Conservation (phyloP, 78 protist genomes). For the Protostelium mycophagum region DNA sequence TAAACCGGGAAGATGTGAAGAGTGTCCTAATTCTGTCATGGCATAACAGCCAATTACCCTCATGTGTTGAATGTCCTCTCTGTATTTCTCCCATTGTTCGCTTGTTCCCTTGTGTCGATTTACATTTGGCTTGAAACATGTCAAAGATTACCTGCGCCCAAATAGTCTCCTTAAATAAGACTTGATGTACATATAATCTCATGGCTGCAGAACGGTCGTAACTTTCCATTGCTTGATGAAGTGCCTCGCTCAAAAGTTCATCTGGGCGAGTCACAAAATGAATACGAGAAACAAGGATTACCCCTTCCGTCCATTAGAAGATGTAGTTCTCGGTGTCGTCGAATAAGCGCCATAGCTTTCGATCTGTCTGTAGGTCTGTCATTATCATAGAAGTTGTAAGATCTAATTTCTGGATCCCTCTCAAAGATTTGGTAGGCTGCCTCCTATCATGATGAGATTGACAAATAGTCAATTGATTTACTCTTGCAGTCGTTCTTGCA, state of each 20-base stretch:
- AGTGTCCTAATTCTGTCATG: conserved; percentile 71
- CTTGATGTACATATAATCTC: conserved; percentile 6
- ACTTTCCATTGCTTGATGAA: background rate
- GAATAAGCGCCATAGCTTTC: background rate
- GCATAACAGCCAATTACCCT: conserved; percentile 68
- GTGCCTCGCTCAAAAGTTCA: background rate
- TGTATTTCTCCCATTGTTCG: background rate
- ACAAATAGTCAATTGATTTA: background rate
- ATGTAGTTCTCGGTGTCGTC: background rate
- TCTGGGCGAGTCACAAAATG: background rate
- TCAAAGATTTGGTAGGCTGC: background rate
- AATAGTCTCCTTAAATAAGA: background rate
- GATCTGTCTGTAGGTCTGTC: background rate
- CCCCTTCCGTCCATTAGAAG: background rate
- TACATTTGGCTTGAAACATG: background rate
- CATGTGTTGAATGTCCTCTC: background rate
- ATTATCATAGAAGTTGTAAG: background rate
- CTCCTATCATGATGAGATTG: background rate
- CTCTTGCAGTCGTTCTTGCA: background rate
- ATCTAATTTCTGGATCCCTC: background rate
- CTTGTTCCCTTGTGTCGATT: background rate
- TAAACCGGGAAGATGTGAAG: conserved; percentile 41
- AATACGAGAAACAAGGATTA: background rate
- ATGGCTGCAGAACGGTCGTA: background rate
- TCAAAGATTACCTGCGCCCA: conserved; percentile 1